phyloP scores from a whole-genome alignment of 192 early-diverging fungal genomes.

The Helicostylum pulchrum region DNA sequence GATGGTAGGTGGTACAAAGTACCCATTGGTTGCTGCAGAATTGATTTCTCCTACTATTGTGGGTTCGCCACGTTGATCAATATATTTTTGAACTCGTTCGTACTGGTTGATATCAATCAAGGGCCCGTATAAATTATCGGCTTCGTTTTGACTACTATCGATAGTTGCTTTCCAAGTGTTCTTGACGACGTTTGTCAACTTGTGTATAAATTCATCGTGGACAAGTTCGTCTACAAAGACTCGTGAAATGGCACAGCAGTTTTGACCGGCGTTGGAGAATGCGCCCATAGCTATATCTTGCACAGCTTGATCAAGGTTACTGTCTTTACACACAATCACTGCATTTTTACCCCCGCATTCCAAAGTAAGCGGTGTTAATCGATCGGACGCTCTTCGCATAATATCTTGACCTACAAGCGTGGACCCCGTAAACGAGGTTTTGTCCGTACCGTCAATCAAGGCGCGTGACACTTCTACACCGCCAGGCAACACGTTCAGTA shows the following conservation, averaged over 20 bases:
- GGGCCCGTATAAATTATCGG: conserved; percentile 42
- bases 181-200: conserved; percentile 41
- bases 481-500: conserved; percentile 53
- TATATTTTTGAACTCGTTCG: conserved; percentile 49
- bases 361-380: conserved; percentile 44
- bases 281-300: conserved; percentile 42
- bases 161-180: conserved; percentile 32
- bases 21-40: conserved; percentile 32
- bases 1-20: conserved; percentile 60
- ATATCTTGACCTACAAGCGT: conserved; percentile 51
- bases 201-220: conserved; percentile 59
- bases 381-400: conserved; percentile 44
- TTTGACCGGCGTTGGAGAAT: conserved; percentile 69
- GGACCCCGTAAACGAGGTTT: conserved; percentile 55
- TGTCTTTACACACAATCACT: conserved; percentile 50
- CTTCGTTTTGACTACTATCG: conserved; percentile 28
- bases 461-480: conserved; percentile 43
- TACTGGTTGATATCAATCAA: conserved; percentile 55
- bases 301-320: conserved; percentile 45
- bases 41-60: conserved; percentile 34
- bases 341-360: conserved; percentile 63
- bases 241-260: conserved; percentile 71
- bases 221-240: conserved; percentile 67
- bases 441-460: conserved; percentile 45
- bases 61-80: conserved; percentile 37